Percentiles rank a stretch among this genome's conserved stretches.
phyloP scores from a whole-genome alignment of 805 yeast species.

The Cyberlindnera euphorbiiphila region DNA sequence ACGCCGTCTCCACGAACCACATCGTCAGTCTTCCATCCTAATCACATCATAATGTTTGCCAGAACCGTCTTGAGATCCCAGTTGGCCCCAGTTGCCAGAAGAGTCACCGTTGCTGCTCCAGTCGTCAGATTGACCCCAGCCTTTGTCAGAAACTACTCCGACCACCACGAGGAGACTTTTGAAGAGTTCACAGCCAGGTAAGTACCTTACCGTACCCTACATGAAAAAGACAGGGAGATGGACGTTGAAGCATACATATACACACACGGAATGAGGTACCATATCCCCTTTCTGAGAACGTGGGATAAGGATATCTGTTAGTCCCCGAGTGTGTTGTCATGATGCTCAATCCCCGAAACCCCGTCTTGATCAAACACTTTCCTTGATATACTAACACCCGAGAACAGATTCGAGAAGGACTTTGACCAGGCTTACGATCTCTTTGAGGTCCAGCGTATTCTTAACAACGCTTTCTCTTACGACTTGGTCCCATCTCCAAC shows the following conservation, averaged over 20 bases:
- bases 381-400: constrained; percentile 10
- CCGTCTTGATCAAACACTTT: no score
- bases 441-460: constrained; percentile 87
- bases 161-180: constrained; percentile 84
- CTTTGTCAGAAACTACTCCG: constrained; percentile 65
- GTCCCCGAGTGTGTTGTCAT: no score
- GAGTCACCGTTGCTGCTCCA: constrained; percentile 12
- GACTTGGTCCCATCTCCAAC: constrained; percentile 98
- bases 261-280: no score
- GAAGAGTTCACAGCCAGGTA: constrained; percentile 74
- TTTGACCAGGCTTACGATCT: constrained; percentile 90
- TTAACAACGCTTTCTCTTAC: constrained; percentile 97
- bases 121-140: constrained; percentile 13
- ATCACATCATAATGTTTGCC: constrained; percentile 20
- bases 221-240: no score
- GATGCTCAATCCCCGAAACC: no score
- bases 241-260: no score
- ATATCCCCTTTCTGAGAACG: no score
- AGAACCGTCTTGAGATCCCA: constrained; percentile 19
- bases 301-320: no score
- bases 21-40: no score
- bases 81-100: constrained; percentile 19
- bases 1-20: no score
- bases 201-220: constrained; percentile 2
- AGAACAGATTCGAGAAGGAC: constrained; percentile 85